phyloP scores from a whole-genome alignment of 2,329 filamentous ascomycete genomes.

The Pseudonectria foliicola region DNA sequence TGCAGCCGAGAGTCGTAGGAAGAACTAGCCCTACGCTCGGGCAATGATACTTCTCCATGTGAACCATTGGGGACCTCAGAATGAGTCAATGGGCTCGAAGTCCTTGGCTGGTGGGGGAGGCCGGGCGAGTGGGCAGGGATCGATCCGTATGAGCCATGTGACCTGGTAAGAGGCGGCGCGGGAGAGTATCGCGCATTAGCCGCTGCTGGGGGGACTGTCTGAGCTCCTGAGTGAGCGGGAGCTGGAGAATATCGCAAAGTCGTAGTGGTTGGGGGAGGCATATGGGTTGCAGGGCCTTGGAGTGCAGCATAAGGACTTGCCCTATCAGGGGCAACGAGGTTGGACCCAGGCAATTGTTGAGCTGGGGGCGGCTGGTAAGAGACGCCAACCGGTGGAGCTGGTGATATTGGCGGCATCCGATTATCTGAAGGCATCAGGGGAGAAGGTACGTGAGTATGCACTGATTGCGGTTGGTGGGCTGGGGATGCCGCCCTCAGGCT shows the following conservation, averaged over 20 bases:
- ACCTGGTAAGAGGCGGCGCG: conserved; percentile 34
- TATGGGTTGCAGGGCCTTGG: conserved; percentile 27
- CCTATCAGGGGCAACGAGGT: conserved; percentile 47
- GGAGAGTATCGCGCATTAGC: conserved; percentile 47
- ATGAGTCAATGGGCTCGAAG: conserved; percentile 59
- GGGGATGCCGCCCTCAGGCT: conserved; percentile 39
- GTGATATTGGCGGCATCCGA: conserved; percentile 15
- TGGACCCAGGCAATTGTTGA: conserved; percentile 19
- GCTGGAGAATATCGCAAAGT: conserved; percentile 57
- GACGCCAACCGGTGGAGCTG: conserved; percentile 6
- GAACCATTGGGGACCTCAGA: conserved; percentile 43
- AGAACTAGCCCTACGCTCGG: conserved; percentile 44
- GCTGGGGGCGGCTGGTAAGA: conserved; percentile 9
- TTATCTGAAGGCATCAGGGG: conserved; percentile 17
- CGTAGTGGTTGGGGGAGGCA: conserved; percentile 29
- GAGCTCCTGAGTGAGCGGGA: conserved; percentile 29
- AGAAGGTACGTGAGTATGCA: conserved; percentile 18
- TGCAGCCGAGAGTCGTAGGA: conserved; percentile 49
- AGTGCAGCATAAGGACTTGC: conserved; percentile 47
- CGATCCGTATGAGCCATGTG: conserved; percentile 35
- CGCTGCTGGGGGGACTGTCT: conserved; percentile 30
- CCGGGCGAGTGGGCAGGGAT: conserved; percentile 34
- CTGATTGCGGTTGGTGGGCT: conserved; percentile 24
- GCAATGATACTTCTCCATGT: conserved; percentile 33
- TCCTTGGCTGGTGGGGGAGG: conserved; percentile 54